phyloP scores from a whole-genome alignment of 139 green algal species.

The Spirogloea muscicola region DNA sequence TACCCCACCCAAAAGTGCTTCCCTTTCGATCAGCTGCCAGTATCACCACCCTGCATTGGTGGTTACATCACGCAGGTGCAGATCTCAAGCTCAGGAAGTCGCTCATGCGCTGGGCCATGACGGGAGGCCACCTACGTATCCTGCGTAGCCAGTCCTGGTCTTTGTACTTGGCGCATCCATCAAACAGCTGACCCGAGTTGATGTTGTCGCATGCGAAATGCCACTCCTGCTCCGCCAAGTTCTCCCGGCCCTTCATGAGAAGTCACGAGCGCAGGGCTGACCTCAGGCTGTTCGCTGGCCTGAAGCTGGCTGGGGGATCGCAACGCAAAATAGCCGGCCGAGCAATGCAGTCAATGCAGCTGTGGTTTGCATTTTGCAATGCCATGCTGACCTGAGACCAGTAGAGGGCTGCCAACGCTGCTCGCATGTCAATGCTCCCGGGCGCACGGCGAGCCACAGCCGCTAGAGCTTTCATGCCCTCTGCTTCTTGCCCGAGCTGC shows the following conservation, averaged over 20 bases:
- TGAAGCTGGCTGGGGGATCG: too few species aligned
- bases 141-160: conserved; percentile 70
- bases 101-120: conserved; percentile 24
- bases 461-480: conserved; percentile 54
- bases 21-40: too few species aligned
- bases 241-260: conserved; percentile 42
- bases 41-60: too few species aligned
- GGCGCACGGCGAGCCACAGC: conserved; percentile 67
- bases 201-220: conserved; percentile 73
- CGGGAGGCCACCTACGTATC: conserved; percentile 63
- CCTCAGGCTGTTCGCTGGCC: too few species aligned
- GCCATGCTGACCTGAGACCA: conserved; percentile 52
- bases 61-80: too few species aligned
- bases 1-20: too few species aligned
- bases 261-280: too few species aligned
- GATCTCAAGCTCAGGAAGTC: conserved; percentile 16
- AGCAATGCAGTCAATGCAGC: too few species aligned
- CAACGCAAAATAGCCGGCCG: too few species aligned
- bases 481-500: conserved; percentile 23
- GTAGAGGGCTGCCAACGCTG: conserved; percentile 73
- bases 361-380: too few species aligned
- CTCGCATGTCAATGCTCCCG: conserved; percentile 73
- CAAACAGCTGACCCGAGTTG: conserved; percentile 45
- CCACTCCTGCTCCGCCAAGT: conserved; percentile 65
- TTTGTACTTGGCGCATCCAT: conserved; percentile 71